Evolutionary conservation across 139 green algal genomes (phyloP), one percentile per base, ranked within the genome.

Genomic region (Chlorella sp.): DNA sequence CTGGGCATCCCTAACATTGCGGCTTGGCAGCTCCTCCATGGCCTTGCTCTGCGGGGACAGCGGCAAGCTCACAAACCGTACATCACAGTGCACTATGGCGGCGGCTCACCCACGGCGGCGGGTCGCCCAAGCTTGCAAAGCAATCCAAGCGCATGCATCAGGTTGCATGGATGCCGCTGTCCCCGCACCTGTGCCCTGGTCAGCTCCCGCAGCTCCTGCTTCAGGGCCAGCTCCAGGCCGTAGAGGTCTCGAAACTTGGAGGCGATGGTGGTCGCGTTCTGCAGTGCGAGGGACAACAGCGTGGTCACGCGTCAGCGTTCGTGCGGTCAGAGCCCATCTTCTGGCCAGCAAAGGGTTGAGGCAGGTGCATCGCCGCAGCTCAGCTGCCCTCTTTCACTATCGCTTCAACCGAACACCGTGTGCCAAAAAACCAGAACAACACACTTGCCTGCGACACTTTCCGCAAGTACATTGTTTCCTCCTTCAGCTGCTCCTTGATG

Each of bases 161-260:
- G n/a, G n/a, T n/a, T n/a, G n/a, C n/a, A n/a, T n/a, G n/a, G n/a
- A n/a, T n/a, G n/a, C n/a, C n/a, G n/a, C 7, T 54, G 46, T 7
- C 46, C 8, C 7, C 46, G 46, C 51, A 60, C 51, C 64, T 51
- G 83, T 74, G 32, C 89, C 88, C 83, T 90, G 84, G 74, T 92
- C 87, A 36, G 93, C 86, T 28, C 94, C 30, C 44, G 41, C 43
- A 84, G 85, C 77, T 93, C 92, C 44, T 90, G 48, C 32, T 77
- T 60, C 56, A 97, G 72, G 34, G 94, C 68, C 67, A 94, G 48
- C 85, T 94, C 85, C 48, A 96, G 87, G 13, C 92, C 91, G 3
- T 64, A 67, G n/a, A 94, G 73, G 41, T 88, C 83, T 24, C 34
- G 64, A 83, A 96, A 95, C 72, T 80, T 88, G n/a, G 85, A 75